phyloP scores from a whole-genome alignment of 2,329 filamentous ascomycete genomes.

The Aspergillus sp. region DNA sequence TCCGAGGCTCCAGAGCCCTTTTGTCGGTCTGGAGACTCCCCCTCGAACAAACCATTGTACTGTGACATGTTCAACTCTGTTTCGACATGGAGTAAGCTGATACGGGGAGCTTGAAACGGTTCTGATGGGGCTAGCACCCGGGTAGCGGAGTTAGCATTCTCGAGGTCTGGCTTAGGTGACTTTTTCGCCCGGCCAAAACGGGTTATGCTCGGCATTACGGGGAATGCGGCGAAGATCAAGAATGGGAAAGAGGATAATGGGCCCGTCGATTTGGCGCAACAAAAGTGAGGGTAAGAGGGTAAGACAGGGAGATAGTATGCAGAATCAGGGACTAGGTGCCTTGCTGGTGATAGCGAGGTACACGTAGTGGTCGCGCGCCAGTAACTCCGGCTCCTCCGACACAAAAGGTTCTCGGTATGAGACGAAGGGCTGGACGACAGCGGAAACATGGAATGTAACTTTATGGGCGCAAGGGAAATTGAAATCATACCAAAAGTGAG shows the following conservation, averaged over 20 bases:
- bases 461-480: conserved; percentile 5
- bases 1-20: conserved; percentile 22
- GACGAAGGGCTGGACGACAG: not conserved
- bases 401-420: not conserved
- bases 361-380: conserved; percentile 4
- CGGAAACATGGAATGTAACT: not conserved
- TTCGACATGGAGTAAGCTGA: conserved; percentile 42
- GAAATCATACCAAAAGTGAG: conserved; percentile 26
- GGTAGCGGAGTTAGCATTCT: conserved; percentile 28
- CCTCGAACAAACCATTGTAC: conserved; percentile 39
- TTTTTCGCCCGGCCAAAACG: conserved; percentile 32
- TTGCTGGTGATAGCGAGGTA: not conserved
- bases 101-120: conserved; percentile 31
- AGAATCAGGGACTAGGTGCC: not conserved
- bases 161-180: conserved; percentile 20
- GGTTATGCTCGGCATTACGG: conserved; percentile 26
- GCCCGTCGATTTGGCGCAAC: conserved; percentile 5
- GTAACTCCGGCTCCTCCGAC: not conserved
- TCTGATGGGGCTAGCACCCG: conserved; percentile 21
- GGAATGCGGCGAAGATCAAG: conserved; percentile 15
- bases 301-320: not conserved
- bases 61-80: conserved; percentile 46
- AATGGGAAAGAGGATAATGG: conserved; percentile 3
- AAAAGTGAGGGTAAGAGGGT: not conserved
- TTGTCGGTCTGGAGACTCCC: conserved; percentile 23